Percentiles rank a stretch among this genome's conserved stretches.
Conservation (phyloP, 768 basidiomycete genomes). For the Pleurotus platypus region DNA sequence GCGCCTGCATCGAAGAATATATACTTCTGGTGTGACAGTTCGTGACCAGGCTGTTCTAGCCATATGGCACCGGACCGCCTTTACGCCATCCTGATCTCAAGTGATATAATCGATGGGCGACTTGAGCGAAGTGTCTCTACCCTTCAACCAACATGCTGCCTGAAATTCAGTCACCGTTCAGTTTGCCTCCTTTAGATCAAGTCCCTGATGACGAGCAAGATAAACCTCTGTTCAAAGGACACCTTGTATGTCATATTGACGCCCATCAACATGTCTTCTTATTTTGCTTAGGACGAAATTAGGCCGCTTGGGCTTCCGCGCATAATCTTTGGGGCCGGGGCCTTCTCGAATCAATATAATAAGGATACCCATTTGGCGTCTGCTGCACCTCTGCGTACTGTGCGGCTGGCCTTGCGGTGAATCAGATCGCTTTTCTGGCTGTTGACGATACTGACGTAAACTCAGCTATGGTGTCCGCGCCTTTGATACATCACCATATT, state of each 20-base stretch:
- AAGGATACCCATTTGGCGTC: constrained; percentile 53
- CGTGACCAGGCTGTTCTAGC: background rate
- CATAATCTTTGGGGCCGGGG: constrained; percentile 69
- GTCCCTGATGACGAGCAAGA: constrained; percentile 29
- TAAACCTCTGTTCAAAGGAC: constrained; percentile 30
- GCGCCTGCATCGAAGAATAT: too few relatives aligned
- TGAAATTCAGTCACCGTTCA: constrained; percentile 3
- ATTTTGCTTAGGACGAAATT: constrained; percentile 16
- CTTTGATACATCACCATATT: constrained; percentile 82
- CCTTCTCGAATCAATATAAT: constrained; percentile 70
- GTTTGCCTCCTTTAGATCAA: constrained; percentile 13
- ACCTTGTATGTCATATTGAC: constrained; percentile 29
- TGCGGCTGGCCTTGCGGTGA: constrained; percentile 75
- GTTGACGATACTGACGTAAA: constrained; percentile 5
- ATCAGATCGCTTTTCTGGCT: constrained; percentile 9
- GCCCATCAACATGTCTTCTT: background rate
- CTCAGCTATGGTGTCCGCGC: constrained; percentile 74
- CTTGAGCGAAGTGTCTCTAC: background rate
- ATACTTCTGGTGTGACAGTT: background rate
- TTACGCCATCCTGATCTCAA: background rate
- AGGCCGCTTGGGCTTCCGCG: constrained; percentile 36
- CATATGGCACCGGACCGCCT: background rate
- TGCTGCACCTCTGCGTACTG: constrained; percentile 55
- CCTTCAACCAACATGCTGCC: background rate
- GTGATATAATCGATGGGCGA: background rate